Conservation (phyloP, 1,284 basidiomycete genomes). For the Ganoderma multipileum region DNA sequence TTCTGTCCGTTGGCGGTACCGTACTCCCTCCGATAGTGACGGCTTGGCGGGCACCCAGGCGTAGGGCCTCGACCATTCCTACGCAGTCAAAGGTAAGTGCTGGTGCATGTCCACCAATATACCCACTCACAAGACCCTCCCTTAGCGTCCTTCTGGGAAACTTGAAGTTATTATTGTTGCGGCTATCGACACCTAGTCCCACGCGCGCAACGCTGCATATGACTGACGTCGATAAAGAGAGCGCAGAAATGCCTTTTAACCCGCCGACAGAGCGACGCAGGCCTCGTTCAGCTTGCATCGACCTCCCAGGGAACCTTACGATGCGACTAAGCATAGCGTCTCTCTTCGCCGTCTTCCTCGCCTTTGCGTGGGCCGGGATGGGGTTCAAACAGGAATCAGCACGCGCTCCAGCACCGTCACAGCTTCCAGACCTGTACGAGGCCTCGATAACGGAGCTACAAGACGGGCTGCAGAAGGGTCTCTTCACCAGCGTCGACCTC, state of each 20-base stretch:
- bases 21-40: not conserved
- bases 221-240: constrained; percentile 5
- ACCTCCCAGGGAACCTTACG: not conserved
- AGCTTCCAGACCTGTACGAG: constrained; percentile 67
- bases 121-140: constrained; percentile 6
- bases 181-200: constrained; percentile 1
- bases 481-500: constrained; percentile 69
- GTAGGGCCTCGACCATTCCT: not conserved
- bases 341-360: constrained; percentile 12
- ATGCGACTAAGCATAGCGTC: constrained; percentile 4
- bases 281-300: not conserved
- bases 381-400: constrained; percentile 6
- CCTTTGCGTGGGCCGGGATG: constrained; percentile 8
- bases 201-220: constrained; percentile 4
- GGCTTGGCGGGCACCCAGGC: not conserved
- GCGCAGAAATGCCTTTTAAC: not conserved
- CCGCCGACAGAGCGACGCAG: not conserved
- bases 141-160: constrained; percentile 1
- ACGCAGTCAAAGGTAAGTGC: not conserved
- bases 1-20: not conserved
- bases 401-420: not conserved
- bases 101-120: not conserved
- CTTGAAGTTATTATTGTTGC: constrained; percentile 4
- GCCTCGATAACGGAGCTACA: constrained; percentile 66
- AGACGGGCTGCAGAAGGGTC: constrained; percentile 46